These are phyloP conservation scores for Hemisphaericaspora nanyangensis DNA, from an alignment of 805 yeast genomes.

Conservation along the genomic window DNA sequence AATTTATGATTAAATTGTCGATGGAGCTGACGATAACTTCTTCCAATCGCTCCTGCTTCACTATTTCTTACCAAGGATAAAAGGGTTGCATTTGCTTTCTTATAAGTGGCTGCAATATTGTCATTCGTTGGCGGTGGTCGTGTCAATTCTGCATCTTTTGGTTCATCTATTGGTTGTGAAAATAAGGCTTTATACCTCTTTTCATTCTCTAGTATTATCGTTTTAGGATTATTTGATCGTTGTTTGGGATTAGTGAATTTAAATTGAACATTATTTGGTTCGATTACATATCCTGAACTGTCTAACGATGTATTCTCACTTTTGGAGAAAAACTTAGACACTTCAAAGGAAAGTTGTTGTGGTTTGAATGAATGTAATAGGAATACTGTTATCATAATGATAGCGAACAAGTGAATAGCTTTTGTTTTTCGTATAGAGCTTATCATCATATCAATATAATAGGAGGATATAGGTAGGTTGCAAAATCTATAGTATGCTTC, in stretches of 20 bases:
- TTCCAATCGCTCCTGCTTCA: constrained; percentile 47
- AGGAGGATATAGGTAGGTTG: too few species aligned
- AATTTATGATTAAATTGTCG: constrained; percentile 62
- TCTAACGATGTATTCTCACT: constrained; percentile 4
- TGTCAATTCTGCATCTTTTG: constrained; percentile 29
- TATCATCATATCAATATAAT: too few species aligned
- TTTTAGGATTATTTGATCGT: constrained; percentile 25
- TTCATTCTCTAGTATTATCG: constrained; percentile 36
- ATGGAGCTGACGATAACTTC: constrained; percentile 61
- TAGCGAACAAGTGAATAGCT: background rate
- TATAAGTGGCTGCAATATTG: constrained; percentile 24
- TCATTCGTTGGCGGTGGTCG: too few species aligned
- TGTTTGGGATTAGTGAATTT: constrained; percentile 25
- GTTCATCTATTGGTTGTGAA: constrained; percentile 40
- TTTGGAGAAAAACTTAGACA: too few species aligned
- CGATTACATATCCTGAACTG: constrained; percentile 14
- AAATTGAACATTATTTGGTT: constrained; percentile 30
- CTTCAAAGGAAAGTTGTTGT: too few species aligned
- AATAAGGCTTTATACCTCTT: constrained; percentile 35
- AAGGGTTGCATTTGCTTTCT: constrained; percentile 71
- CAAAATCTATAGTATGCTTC: too few species aligned
- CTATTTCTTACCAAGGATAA: constrained; percentile 67
- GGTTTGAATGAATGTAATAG: background rate
- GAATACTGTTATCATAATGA: background rate
- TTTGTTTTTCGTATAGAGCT: background rate